Conservation (phyloP, 2,329 filamentous ascomycete genomes). For the Colletotrichum ledebouriae region DNA sequence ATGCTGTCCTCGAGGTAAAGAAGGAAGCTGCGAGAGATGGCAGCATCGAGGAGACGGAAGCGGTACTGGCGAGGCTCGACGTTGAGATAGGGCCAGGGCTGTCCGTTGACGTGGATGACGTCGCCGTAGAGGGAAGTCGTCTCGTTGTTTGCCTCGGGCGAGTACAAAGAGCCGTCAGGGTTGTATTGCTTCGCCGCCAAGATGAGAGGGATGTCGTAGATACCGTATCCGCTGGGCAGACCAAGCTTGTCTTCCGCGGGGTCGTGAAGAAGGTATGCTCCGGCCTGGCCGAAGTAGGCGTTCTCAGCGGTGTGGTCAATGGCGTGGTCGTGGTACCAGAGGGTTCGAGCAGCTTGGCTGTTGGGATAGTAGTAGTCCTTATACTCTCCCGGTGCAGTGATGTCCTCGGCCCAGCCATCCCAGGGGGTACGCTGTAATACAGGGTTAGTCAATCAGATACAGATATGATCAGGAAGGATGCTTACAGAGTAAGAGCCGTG, state of each 20-base stretch:
- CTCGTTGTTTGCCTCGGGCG: conserved; percentile 50
- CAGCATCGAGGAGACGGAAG: conserved; percentile 62
- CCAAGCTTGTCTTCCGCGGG: conserved; percentile 57
- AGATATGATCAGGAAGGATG: no score
- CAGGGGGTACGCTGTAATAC: conserved; percentile 52
- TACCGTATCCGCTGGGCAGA: conserved; percentile 55
- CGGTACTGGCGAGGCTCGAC: conserved; percentile 69
- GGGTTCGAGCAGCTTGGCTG: conserved; percentile 59
- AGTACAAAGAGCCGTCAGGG: conserved; percentile 58
- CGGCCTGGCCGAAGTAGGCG: conserved; percentile 65
- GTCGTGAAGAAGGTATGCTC: conserved; percentile 64
- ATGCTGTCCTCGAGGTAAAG: conserved; percentile 54
- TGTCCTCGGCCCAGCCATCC: conserved; percentile 65
- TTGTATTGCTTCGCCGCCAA: conserved; percentile 60
- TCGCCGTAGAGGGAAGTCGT: conserved; percentile 62
- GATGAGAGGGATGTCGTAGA: conserved; percentile 63
- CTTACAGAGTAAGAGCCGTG: conserved; percentile 61
- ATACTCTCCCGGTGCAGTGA: conserved; percentile 59
- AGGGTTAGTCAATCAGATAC: conserved; percentile 1
- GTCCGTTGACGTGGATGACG: conserved; percentile 66
- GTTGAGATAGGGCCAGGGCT: conserved; percentile 66
- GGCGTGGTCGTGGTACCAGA: conserved; percentile 64
- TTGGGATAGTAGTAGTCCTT: conserved; percentile 71
- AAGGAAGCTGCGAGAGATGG: conserved; percentile 57
- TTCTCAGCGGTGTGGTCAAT: conserved; percentile 60